phyloP scores from a whole-genome alignment of 805 yeast genomes.

The Kuraishia hungarica region DNA sequence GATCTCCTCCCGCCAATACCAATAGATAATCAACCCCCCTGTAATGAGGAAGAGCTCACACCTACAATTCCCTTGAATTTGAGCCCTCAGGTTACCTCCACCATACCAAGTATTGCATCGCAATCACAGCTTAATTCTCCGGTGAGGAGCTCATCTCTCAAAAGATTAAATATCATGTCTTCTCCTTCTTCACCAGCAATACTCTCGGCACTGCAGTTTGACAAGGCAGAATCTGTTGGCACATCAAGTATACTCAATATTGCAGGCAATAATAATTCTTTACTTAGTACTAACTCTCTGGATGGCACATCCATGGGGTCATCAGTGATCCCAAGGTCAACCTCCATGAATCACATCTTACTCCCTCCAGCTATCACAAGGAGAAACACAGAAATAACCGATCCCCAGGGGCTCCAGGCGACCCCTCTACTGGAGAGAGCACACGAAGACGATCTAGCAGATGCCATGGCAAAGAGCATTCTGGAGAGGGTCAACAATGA shows the following conservation, averaged over 20 bases:
- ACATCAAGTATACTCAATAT: background rate
- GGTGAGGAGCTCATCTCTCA: background rate
- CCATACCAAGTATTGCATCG: background rate
- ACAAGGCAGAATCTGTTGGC: background rate
- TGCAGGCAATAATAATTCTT: background rate
- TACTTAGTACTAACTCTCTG: background rate
- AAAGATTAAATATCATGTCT: background rate
- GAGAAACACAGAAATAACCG: background rate
- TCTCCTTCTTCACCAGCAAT: background rate
- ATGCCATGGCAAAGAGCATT: slow-evolving; percentile 11
- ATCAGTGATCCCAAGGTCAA: background rate
- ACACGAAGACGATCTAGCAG: slow-evolving; percentile 8
- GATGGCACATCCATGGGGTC: background rate
- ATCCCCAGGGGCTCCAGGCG: background rate
- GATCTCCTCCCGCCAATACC: slow-evolving; percentile 3
- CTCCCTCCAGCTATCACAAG: background rate
- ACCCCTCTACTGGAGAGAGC: background rate
- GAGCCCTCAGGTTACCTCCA: background rate
- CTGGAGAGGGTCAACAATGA: slow-evolving; percentile 7
- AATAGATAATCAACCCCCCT: background rate
- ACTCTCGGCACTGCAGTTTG: background rate
- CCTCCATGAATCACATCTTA: background rate
- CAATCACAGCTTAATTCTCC: background rate
- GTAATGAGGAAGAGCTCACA: slow-evolving; percentile 1
- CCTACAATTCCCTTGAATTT: background rate